Conservation (phyloP, 768 basidiomycete genomes). For the Rhodosporidiobolus sp. region DNA sequence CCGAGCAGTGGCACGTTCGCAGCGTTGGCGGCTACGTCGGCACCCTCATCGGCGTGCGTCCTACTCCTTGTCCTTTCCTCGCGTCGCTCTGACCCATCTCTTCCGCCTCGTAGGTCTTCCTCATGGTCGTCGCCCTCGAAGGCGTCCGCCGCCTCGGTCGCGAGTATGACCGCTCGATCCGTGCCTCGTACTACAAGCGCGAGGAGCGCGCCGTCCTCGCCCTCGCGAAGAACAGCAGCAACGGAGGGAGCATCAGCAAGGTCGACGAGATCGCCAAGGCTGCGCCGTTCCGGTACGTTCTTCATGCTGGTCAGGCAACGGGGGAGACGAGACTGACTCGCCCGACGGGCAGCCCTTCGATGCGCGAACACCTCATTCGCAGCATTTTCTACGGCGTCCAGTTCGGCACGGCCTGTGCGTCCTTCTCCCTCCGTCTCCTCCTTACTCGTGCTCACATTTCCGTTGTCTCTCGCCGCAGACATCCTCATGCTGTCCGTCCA, state of each 20-base stretch:
- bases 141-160: slow-evolving; percentile 46
- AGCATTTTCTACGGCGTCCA: slow-evolving; percentile 45
- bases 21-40: slow-evolving; percentile 47
- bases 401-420: slow-evolving; percentile 43
- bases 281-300: slow-evolving; percentile 26
- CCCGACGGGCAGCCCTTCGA: slow-evolving; percentile 34
- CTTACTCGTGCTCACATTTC: accelerated
- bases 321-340: too few relatives aligned
- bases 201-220: slow-evolving; percentile 12
- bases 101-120: slow-evolving; percentile 43
- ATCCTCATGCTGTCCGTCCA: slow-evolving; percentile 16
- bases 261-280: neutral
- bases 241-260: neutral
- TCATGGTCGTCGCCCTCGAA: slow-evolving; percentile 48
- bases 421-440: neutral
- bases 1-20: slow-evolving; percentile 45
- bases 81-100: neutral
- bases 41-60: slow-evolving; percentile 45
- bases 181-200: slow-evolving; percentile 28
- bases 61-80: neutral
- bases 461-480: neutral
- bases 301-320: too few relatives aligned
- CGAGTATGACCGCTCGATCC: slow-evolving; percentile 48
- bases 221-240: slow-evolving; percentile 7
- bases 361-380: slow-evolving; percentile 46